These are phyloP conservation scores for Cercospora sojina DNA, from an alignment of 2,329 filamentous ascomycete genomes.

Conservation along the genomic window DNA sequence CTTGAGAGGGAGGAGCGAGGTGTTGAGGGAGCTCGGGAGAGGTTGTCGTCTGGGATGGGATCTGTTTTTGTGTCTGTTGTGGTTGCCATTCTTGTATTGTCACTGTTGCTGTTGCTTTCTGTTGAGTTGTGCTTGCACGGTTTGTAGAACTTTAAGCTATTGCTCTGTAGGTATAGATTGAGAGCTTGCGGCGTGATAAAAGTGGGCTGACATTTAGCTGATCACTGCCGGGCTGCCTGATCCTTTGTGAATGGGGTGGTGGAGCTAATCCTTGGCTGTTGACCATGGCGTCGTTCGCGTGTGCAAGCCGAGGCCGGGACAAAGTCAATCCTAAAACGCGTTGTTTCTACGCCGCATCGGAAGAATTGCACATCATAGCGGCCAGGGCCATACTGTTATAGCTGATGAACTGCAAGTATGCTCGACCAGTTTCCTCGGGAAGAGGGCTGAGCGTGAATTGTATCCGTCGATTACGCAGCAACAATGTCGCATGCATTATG, in stretches of 20 bases:
- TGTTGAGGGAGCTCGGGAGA: slow-evolving; percentile 14
- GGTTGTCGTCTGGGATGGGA: slow-evolving; percentile 4
- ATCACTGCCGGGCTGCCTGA: background rate
- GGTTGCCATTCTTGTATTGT: background rate
- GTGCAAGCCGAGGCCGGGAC: slow-evolving; percentile 2
- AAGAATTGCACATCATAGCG: background rate
- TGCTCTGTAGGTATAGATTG: background rate
- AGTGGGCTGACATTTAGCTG: background rate
- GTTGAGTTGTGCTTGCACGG: background rate
- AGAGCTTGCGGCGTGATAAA: background rate
- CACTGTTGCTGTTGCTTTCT: background rate
- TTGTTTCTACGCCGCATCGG: background rate
- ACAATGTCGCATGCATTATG: background rate
- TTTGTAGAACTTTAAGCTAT: too few relatives aligned
- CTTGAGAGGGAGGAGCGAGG: slow-evolving; percentile 10
- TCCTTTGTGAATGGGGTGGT: background rate
- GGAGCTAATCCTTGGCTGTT: slow-evolving; percentile 2
- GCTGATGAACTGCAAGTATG: background rate
- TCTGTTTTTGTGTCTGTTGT: slow-evolving; percentile 1
- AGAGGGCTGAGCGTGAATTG: background rate
- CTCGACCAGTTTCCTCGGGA: background rate
- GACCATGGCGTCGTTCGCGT: background rate
- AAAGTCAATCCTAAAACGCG: background rate
- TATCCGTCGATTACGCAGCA: background rate
- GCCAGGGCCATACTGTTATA: background rate